Evolutionary conservation across 2,329 filamentous ascomycete genomes (phyloP).

Genomic region (Colletotrichum cereale): DNA sequence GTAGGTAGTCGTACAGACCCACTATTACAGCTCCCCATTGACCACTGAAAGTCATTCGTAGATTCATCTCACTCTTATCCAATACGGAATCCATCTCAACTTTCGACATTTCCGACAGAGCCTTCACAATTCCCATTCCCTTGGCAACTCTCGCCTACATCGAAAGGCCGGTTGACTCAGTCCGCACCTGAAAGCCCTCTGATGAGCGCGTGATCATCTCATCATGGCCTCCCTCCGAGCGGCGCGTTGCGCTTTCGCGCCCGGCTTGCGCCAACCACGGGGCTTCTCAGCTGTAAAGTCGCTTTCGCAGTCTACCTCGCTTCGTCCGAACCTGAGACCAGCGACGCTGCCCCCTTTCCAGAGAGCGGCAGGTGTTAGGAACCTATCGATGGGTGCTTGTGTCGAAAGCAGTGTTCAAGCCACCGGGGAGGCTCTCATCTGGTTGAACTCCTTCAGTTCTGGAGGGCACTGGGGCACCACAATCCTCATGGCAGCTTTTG

Average conservation of each 20-base stretch:
- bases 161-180: background rate
- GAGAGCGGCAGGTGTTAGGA: background rate
- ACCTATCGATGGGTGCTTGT: conserved; percentile 49
- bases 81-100: background rate
- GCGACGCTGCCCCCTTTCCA: background rate
- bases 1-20: background rate
- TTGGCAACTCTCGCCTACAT: background rate
- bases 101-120: background rate
- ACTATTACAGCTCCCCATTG: conserved; percentile 7
- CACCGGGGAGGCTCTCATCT: conserved; percentile 37
- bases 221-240: conserved; percentile 30
- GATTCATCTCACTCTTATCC: conserved; percentile 9
- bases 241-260: conserved; percentile 15
- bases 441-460: conserved; percentile 3
- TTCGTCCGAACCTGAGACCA: conserved; percentile 15
- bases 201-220: background rate
- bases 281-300: conserved; percentile 22
- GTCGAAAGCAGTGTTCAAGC: conserved; percentile 30
- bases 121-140: background rate
- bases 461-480: conserved; percentile 10
- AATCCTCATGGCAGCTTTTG: conserved; percentile 7
- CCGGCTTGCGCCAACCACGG: conserved; percentile 6
- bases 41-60: conserved; percentile 10
- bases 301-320: conserved; percentile 2
- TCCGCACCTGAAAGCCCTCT: background rate